These are phyloP conservation scores for Phylloporus scabripes DNA, from an alignment of 768 basidiomycete species.

Conservation along the genomic window DNA sequence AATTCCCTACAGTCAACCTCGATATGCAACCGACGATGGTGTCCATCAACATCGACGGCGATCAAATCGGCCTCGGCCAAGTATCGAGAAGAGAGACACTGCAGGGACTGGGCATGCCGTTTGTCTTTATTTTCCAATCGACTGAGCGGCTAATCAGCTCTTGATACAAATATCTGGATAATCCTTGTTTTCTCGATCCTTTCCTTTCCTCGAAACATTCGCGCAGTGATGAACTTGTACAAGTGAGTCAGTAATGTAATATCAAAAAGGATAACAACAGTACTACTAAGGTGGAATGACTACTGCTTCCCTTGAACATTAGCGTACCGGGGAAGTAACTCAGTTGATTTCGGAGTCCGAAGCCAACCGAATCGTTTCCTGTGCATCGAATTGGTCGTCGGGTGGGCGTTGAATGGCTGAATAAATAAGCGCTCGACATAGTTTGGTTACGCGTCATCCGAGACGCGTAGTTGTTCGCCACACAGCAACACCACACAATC, in stretches of 20 bases:
- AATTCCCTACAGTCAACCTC: constrained; percentile 39
- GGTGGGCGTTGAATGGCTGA: not conserved
- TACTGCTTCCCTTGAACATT: not conserved
- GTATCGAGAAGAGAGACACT: constrained; percentile 45
- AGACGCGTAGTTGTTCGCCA: not conserved
- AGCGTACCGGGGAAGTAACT: not conserved
- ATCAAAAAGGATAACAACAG: not conserved
- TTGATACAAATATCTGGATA: constrained; percentile 37
- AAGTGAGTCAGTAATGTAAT: not conserved
- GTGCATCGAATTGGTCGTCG: not conserved
- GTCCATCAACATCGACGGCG: constrained; percentile 21
- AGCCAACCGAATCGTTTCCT: not conserved
- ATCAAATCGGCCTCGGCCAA: constrained; percentile 16
- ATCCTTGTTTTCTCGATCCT: not conserved
- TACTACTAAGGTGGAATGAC: not conserved
- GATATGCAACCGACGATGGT: constrained; percentile 33
- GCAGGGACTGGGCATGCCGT: constrained; percentile 71
- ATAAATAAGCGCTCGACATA: not conserved
- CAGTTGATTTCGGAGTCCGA: constrained; percentile 4
- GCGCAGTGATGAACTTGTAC: not conserved
- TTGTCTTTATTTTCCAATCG: constrained; percentile 39
- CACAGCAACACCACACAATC: not conserved
- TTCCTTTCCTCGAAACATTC: not conserved
- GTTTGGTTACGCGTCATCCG: not conserved
- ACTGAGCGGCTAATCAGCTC: constrained; percentile 68